Conservation (phyloP, 148 eudicot genomes). For the Amaranthus cruentus region DNA sequence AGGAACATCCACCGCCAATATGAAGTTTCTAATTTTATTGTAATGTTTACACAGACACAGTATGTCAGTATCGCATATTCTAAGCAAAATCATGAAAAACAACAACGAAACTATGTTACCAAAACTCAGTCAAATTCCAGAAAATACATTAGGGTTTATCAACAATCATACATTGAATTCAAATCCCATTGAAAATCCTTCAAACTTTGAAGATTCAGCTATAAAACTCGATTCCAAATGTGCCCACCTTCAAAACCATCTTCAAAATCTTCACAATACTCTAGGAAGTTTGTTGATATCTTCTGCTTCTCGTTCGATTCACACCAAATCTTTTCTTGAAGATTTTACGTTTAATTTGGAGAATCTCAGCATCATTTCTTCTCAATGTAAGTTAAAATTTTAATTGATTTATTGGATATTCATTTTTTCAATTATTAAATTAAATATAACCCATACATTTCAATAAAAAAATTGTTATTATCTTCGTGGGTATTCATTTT, state of each 20-base stretch:
- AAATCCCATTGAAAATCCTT: conserved; percentile 20
- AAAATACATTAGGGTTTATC: conserved; percentile 32
- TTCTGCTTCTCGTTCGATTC: conserved; percentile 34
- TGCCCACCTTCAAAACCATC: conserved; percentile 32
- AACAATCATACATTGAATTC: conserved; percentile 12
- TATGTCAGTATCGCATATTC: not conserved
- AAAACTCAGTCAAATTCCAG: conserved; percentile 27
- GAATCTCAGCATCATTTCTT: conserved; percentile 28
- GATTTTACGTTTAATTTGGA: conserved; percentile 31
- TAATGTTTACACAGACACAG: not conserved
- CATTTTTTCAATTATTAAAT: not conserved
- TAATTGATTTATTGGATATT: not conserved
- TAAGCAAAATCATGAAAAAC: not conserved
- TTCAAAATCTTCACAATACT: conserved; percentile 27
- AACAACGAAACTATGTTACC: conserved; percentile 24
- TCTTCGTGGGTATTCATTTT: not conserved
- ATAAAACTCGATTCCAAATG: conserved; percentile 25
- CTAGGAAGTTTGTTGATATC: conserved; percentile 32
- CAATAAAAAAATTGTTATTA: not conserved
- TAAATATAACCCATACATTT: not conserved
- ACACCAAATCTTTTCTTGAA: conserved; percentile 33
- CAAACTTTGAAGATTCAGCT: conserved; percentile 17
- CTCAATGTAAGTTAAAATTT: conserved; percentile 25
- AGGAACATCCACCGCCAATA: too few species aligned
- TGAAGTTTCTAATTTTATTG: too few species aligned